A percentile compares a stretch with the other conserved stretches of the same genome.
These are phyloP conservation scores for Graphilbum sp. DNA, from an alignment of 2,329 filamentous ascomycete species.

Conservation along the genomic window DNA sequence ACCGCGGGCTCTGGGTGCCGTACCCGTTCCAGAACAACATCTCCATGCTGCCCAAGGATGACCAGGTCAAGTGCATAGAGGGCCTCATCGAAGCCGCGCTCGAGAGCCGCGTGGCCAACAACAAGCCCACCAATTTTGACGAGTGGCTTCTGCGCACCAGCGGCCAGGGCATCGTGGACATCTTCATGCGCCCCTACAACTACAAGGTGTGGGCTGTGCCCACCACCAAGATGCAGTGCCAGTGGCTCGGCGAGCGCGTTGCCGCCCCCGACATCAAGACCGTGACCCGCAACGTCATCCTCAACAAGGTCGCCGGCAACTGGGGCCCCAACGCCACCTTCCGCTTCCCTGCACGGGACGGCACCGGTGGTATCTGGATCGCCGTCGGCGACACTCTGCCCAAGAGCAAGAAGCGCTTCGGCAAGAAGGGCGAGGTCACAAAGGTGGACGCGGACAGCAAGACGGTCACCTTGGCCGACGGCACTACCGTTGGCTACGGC, in stretches of 20 bases:
- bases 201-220: constrained; percentile 99
- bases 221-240: constrained; percentile 98
- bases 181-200: constrained; percentile 99
- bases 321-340: constrained; percentile 98
- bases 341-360: constrained; percentile 89
- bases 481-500: constrained; percentile 77
- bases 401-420: constrained; percentile 80
- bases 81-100: constrained; percentile 91
- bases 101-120: constrained; percentile 69
- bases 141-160: constrained; percentile 95
- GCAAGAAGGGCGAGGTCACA: constrained; percentile 66
- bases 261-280: constrained; percentile 91
- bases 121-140: constrained; percentile 92
- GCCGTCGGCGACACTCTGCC: constrained; percentile 87
- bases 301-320: constrained; percentile 89
- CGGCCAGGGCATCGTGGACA: constrained; percentile 74
- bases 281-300: constrained; percentile 84
- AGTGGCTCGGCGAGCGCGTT: constrained; percentile 97
- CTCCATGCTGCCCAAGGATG: constrained; percentile 92
- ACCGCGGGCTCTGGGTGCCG: constrained; percentile 90
- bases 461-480: constrained; percentile 65
- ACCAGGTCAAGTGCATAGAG: constrained; percentile 87
- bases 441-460: constrained; percentile 80
- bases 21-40: constrained; percentile 99
- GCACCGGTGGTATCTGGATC: constrained; percentile 98